Evolutionary conservation across 345 rosid species (phyloP).

Genomic region (Combretum micranthum): DNA sequence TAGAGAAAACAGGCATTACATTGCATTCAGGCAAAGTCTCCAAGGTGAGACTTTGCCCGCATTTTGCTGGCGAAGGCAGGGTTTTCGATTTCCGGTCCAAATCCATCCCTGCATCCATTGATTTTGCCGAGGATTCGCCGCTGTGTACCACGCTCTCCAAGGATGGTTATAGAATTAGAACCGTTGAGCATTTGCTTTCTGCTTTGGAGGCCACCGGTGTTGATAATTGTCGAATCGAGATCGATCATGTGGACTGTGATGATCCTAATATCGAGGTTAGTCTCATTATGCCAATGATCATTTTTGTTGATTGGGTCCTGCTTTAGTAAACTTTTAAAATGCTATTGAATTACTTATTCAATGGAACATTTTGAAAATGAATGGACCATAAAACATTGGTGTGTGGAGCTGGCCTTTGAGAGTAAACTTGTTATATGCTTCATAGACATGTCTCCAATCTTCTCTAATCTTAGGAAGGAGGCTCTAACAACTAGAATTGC

Average conservation of each 20-base stretch:
- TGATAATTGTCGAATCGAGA: constrained; percentile 71
- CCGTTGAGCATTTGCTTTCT: constrained; percentile 85
- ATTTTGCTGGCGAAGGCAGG: constrained; percentile 64
- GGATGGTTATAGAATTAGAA: constrained; percentile 47
- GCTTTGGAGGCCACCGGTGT: constrained; percentile 74
- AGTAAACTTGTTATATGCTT: too few species aligned
- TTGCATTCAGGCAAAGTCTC: constrained; percentile 74
- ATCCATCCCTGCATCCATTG: constrained; percentile 59
- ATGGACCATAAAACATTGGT: too few species aligned
- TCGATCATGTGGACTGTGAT: constrained; percentile 23
- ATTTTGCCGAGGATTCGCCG: constrained; percentile 44
- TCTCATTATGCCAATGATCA: neutral
- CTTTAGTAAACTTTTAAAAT: too few species aligned
- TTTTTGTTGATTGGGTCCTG: neutral
- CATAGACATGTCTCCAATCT: too few species aligned
- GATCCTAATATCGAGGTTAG: constrained; percentile 52
- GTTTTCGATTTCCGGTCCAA: constrained; percentile 43
- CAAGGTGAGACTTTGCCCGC: constrained; percentile 55
- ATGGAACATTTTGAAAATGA: too few species aligned
- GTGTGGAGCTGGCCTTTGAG: too few species aligned
- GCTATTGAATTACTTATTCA: too few species aligned
- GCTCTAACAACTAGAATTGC: too few species aligned
- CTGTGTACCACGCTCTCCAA: constrained; percentile 66
- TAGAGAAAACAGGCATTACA: constrained; percentile 42
- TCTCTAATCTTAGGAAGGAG: too few species aligned